phyloP scores from a whole-genome alignment of 1,284 basidiomycete genomes.

The Puccinia novopanici region DNA sequence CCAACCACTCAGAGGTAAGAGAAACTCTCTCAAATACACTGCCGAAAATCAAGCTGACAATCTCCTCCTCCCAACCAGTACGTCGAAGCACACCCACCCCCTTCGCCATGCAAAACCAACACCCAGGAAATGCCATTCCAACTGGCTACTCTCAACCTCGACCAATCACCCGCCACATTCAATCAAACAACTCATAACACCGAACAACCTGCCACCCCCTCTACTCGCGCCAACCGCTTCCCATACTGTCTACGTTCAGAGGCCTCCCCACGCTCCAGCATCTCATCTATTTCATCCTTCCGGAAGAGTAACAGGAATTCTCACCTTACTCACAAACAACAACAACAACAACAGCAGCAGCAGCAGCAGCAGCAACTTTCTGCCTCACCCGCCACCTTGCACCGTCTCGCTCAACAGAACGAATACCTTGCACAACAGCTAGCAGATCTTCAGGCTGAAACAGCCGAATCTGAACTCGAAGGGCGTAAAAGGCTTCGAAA shows the following conservation, averaged over 20 bases:
- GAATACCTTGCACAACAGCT: constrained; percentile 73
- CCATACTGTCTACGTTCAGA: constrained; percentile 24
- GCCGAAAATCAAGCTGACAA: constrained; percentile 16
- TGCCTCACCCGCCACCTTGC: constrained; percentile 64
- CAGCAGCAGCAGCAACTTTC: too few relatives aligned
- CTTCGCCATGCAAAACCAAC: constrained; percentile 6
- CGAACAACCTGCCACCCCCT: constrained; percentile 3
- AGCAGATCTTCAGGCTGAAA: constrained; percentile 72
- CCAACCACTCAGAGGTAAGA: constrained; percentile 54
- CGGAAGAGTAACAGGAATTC: constrained; percentile 52
- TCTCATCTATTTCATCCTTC: constrained; percentile 55
- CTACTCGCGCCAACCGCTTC: background rate
- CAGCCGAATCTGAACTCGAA: constrained; percentile 67
- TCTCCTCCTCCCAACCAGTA: constrained; percentile 15
- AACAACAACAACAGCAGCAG: too few relatives aligned
- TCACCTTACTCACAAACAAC: constrained; percentile 61
- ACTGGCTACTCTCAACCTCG: constrained; percentile 49
- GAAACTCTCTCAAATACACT: constrained; percentile 53
- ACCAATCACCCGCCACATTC: constrained; percentile 44
- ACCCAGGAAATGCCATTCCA: background rate
- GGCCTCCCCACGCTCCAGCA: constrained; percentile 58
- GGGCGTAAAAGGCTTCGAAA: constrained; percentile 70
- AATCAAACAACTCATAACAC: background rate
- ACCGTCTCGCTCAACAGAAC: constrained; percentile 74
- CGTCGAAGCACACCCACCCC: constrained; percentile 47